phyloP scores from a whole-genome alignment of 495 filamentous ascomycete species.

The Penicillium paxilli region DNA sequence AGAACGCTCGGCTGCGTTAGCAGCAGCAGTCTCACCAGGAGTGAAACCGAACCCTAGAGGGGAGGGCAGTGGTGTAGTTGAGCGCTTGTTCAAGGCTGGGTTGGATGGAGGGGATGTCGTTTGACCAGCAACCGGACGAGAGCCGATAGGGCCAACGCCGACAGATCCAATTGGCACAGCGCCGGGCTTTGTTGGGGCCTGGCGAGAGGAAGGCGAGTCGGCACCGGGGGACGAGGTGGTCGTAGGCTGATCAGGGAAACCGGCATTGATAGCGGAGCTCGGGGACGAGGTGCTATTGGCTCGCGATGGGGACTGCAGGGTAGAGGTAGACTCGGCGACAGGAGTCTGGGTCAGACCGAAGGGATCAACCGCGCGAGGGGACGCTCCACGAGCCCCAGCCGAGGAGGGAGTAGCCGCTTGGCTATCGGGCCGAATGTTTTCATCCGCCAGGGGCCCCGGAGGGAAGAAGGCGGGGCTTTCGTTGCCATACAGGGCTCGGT shows the following conservation, averaged over 20 bases:
- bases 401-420: constrained; percentile 56
- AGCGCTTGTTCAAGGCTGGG: constrained; percentile 75
- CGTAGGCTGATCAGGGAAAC: constrained; percentile 72
- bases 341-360: constrained; percentile 54
- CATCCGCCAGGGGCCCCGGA: constrained; percentile 60
- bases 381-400: constrained; percentile 54
- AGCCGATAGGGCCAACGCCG: constrained; percentile 95
- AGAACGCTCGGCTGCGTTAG: constrained; percentile 53
- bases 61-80: constrained; percentile 86
- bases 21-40: constrained; percentile 47
- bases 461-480: constrained; percentile 64
- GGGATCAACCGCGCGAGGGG: constrained; percentile 64
- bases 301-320: constrained; percentile 68
- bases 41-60: constrained; percentile 77
- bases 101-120: constrained; percentile 52
- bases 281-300: constrained; percentile 89
- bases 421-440: constrained; percentile 59
- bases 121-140: constrained; percentile 65
- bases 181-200: constrained; percentile 50
- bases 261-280: constrained; percentile 62
- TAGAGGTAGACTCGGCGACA: constrained; percentile 39
- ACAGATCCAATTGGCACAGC: constrained; percentile 64
- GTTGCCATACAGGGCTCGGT: constrained; percentile 84
- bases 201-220: constrained; percentile 76
- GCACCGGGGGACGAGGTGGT: constrained; percentile 87